Evolutionary conservation across 106 monocot genomes (phyloP), one percentile per base, ranked within the genome.

Genomic region (Dendrobium catenatum): DNA sequence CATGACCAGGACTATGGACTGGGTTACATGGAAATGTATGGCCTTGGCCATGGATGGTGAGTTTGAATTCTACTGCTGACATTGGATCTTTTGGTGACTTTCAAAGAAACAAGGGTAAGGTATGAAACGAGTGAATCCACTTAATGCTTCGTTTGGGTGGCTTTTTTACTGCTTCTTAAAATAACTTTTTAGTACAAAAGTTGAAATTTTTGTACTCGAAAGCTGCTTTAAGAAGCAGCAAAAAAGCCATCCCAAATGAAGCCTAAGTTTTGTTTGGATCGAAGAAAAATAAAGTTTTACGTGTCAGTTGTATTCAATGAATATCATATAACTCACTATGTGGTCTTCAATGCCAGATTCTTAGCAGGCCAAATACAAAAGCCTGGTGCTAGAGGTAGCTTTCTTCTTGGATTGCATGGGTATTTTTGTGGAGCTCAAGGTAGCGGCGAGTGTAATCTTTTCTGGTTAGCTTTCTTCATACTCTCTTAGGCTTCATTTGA

Each of bases 1-100:
- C 77, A 83, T 77, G 37, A 16, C 9, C 83, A 24, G 44, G 43
- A 49, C 54, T 72, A 83, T 73, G 82, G 11, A 13, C 58, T 27
- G 31, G 77, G 47, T 18, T 77, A 73, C 73, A 48, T 79, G 55
- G 70, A 54, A 56, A 79, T 73, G 78, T 79, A 79, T 83, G 83
- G 79, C n/a, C 79, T 58, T 55, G 83, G 15, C 42, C 83, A 83
- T 17, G 82, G 46, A 10, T 83, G 83, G 78, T 44, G 77, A 51
- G 66, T 6, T 37, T 54, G 78, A 42, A 37, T 37, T 70, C 40
- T 9, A 70, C 16, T 70, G 37, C 33, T 70, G 29, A 16, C 37
- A 37, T 37, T 70, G 33, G 15, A 37, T 37, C 37, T 70, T 70
- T 13, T 70, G 61, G 5, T 61, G 61, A 61, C 22, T 22, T 61